These are phyloP conservation scores for Collybia sp. DNA, from an alignment of 768 basidiomycete species.

Conservation along the genomic window DNA sequence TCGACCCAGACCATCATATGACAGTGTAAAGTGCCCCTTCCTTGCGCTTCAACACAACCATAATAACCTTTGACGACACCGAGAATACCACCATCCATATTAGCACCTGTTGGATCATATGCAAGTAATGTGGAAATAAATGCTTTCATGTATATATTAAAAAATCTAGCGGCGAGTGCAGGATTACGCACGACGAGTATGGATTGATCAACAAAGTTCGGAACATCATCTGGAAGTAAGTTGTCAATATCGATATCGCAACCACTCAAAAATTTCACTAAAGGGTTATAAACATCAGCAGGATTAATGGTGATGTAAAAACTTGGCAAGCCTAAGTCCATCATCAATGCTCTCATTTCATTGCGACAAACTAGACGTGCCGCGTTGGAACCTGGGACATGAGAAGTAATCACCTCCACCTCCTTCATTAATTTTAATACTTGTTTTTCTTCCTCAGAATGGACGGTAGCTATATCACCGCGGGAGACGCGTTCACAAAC, in stretches of 20 bases:
- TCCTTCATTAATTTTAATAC: constrained; percentile 13
- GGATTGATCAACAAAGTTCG: constrained; percentile 22
- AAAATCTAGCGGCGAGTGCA: constrained; percentile 30
- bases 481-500: constrained; percentile 7
- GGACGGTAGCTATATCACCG: not conserved
- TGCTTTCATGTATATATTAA: constrained; percentile 31
- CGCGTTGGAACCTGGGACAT: constrained; percentile 25
- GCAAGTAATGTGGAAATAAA: constrained; percentile 25
- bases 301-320: constrained; percentile 45
- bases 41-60: constrained; percentile 27
- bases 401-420: constrained; percentile 11
- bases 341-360: constrained; percentile 30
- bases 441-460: constrained; percentile 3
- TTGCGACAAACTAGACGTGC: constrained; percentile 24
- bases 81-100: constrained; percentile 3
- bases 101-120: constrained; percentile 7
- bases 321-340: constrained; percentile 26
- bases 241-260: constrained; percentile 28
- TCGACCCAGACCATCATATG: constrained; percentile 30
- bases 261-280: constrained; percentile 33
- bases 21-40: constrained; percentile 26
- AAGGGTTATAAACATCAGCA: constrained; percentile 31
- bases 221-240: constrained; percentile 17
- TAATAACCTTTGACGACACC: constrained; percentile 19
- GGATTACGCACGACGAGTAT: constrained; percentile 34